Evolutionary conservation across 495 filamentous ascomycete species (phyloP), one percentile per base, ranked within the genome.

Genomic region (Hyaloscypha finlandica): DNA sequence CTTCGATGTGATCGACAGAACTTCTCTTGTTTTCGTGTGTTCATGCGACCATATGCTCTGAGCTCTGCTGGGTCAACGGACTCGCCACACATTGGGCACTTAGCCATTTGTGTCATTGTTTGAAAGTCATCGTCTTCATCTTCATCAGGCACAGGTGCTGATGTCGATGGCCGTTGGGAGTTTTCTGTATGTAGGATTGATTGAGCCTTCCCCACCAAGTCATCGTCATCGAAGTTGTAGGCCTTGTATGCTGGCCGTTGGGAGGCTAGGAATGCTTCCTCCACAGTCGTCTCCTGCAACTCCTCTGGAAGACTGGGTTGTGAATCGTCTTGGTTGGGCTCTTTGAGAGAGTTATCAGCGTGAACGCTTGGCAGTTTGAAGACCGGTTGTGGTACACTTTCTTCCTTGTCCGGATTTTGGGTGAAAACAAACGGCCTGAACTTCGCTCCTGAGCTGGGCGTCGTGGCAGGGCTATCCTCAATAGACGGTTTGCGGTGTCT

Each of bases 1-100:
- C 79, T 79, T 68, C 87, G 86, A 77, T 97, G 94, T 0, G 83
- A 80, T 30, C 83, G 77, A 76, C 94, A 97, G 77, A 97, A 96
- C 37, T 75, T 74, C 32, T 79, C 75, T 73, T 92, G 88, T 32
- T 86, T 80, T 14, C 84, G 84, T 53, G 90, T 78, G 12, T 83
- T 89, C 74, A 88, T 84, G 29, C 79, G 79, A 0, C 80, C 79
- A 42, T 77, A 74, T 3, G 75, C 73, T 12, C 75, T 72, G 22
- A 82, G 71, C 5, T 87, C 75, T 0, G 78, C 76, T 12, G 74
- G 68, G 30, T 89, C 85, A 30, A 93, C 88, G 25, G 78, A 73
- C 59, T 84, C 78, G 53, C 84, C 81, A 74, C 91, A 94, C 80
- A 91, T 84, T n/a, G 90, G 90, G 73, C 91, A 93, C 22, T 65